These are phyloP conservation scores for Xylaria sp. DNA, from an alignment of 2,329 filamentous ascomycete genomes.

Conservation along the genomic window DNA sequence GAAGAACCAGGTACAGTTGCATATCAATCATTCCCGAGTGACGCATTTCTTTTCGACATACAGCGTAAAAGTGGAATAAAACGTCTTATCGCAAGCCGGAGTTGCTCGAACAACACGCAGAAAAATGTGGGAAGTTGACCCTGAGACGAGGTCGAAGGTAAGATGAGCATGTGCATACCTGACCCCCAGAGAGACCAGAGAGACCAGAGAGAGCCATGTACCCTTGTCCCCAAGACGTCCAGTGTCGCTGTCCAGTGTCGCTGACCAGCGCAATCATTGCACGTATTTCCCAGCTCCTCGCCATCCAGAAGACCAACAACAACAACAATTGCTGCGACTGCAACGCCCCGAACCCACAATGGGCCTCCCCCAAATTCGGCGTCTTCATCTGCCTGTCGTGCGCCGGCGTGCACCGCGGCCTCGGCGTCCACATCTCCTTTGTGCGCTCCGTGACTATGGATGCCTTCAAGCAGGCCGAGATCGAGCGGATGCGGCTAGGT, in stretches of 20 bases:
- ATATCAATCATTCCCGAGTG: not conserved
- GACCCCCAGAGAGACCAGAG: too few relatives aligned
- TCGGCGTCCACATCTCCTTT: conserved; percentile 98
- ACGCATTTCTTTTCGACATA: not conserved
- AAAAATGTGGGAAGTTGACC: conserved; percentile 95
- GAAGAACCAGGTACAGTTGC: not conserved
- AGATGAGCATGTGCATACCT: conserved; percentile 27
- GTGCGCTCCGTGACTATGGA: conserved; percentile 98
- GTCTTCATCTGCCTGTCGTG: conserved; percentile 98
- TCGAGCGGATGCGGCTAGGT: conserved; percentile 89
- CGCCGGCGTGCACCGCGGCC: conserved; percentile 89
- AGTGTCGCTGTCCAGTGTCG: conserved; percentile 23
- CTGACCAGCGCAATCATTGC: conserved; percentile 24
- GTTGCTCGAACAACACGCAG: not conserved
- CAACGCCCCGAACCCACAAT: conserved; percentile 93
- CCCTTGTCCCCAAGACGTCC: conserved; percentile 5
- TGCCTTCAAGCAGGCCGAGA: conserved; percentile 91
- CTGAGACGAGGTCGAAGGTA: conserved; percentile 95
- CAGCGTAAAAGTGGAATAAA: conserved; percentile 5
- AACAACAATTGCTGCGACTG: conserved; percentile 96
- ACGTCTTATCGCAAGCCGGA: not conserved
- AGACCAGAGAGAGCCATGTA: too few relatives aligned
- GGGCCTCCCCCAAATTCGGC: conserved; percentile 96
- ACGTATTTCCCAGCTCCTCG: conserved; percentile 67
- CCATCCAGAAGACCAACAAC: conserved; percentile 86